These are phyloP conservation scores for Helicocarpus griseus DNA, from an alignment of 2,329 filamentous ascomycete species.

Conservation along the genomic window DNA sequence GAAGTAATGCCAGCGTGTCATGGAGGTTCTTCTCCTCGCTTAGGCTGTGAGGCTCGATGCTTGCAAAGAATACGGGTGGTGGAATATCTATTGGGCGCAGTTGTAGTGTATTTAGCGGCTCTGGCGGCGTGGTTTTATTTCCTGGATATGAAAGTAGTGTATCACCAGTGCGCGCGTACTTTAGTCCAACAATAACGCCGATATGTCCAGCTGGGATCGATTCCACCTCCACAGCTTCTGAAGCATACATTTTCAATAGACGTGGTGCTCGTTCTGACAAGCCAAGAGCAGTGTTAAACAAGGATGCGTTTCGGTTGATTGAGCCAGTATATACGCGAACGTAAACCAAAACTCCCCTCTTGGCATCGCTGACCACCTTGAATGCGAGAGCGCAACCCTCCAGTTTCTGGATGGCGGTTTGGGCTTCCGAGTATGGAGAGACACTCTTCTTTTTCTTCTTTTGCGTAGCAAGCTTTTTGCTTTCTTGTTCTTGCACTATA, in stretches of 20 bases:
- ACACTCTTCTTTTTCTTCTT: slow-evolving; percentile 34
- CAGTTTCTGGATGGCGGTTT: slow-evolving; percentile 48
- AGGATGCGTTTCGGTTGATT: slow-evolving; percentile 60
- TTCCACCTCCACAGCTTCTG: slow-evolving; percentile 74
- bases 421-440: slow-evolving; percentile 37
- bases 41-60: slow-evolving; percentile 70
- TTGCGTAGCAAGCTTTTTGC: slow-evolving; percentile 22
- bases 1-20: slow-evolving; percentile 63
- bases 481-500: slow-evolving; percentile 26
- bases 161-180: slow-evolving; percentile 85
- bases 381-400: slow-evolving; percentile 64
- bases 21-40: slow-evolving; percentile 72
- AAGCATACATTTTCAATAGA: slow-evolving; percentile 81
- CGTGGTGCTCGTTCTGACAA: slow-evolving; percentile 70
- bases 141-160: slow-evolving; percentile 70
- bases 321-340: slow-evolving; percentile 84
- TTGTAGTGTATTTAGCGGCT: slow-evolving; percentile 63
- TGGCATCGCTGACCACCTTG: slow-evolving; percentile 85
- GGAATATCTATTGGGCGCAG: slow-evolving; percentile 82
- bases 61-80: slow-evolving; percentile 92
- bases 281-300: slow-evolving; percentile 81
- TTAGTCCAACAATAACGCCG: slow-evolving; percentile 82
- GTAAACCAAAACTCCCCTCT: slow-evolving; percentile 80
- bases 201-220: slow-evolving; percentile 81
- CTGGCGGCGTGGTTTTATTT: slow-evolving; percentile 54